These are phyloP conservation scores for Usnea hakonensis DNA, from an alignment of 495 filamentous ascomycete species.

Conservation along the genomic window DNA sequence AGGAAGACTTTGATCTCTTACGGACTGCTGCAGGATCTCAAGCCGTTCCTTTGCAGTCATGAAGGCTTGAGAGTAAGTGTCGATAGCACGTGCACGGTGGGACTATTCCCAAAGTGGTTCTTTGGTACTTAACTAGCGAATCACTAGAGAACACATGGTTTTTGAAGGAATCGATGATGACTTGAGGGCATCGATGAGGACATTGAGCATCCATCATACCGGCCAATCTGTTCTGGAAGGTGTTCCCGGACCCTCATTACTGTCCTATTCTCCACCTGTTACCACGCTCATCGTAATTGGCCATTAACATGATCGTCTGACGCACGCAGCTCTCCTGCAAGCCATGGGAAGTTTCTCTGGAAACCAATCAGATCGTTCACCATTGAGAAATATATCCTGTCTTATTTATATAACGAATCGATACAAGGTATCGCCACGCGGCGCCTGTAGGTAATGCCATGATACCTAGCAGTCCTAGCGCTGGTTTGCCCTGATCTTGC, in stretches of 20 bases:
- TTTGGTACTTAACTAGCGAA: background rate
- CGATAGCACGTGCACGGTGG: background rate
- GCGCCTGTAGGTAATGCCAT: background rate
- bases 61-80: background rate
- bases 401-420: no score
- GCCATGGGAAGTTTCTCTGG: background rate
- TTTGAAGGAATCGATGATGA: background rate
- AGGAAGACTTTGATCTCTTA: background rate
- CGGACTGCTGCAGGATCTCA: background rate
- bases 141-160: background rate
- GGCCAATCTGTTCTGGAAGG: background rate
- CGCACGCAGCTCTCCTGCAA: background rate
- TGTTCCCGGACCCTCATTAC: no score
- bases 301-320: no score
- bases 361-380: background rate
- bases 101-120: background rate
- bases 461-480: background rate
- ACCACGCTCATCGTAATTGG: no score
- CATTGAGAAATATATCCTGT: background rate
- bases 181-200: background rate
- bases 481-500: background rate
- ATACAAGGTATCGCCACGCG: background rate
- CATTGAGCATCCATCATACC: background rate
- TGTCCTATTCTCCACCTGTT: background rate
- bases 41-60: background rate